Evolutionary conservation across 108 stramenopile species (phyloP), one percentile per base, ranked within the genome.

Genomic region (Schizochytrium sp.): DNA sequence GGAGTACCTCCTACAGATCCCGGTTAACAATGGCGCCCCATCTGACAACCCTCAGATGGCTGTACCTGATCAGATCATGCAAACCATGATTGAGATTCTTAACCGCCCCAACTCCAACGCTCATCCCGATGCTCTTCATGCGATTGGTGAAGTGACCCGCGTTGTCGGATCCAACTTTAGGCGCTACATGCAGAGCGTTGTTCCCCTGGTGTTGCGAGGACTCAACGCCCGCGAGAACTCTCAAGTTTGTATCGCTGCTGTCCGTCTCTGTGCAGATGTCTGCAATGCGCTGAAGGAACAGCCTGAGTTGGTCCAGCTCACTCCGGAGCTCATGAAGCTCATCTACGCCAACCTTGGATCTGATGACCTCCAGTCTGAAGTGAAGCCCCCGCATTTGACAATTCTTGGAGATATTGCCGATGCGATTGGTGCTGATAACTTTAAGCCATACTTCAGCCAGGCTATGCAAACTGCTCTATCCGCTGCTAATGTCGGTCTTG

Each of bases 71-170:
- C 38, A 83, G 76, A 55, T 83, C 53, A 55, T 83, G 47, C 10
- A 83, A 40, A 55, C 53, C 76, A 55, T 83, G 76, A 83, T 83
- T 55, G 50, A n/a, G n/a, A 40, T 83, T 83, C 76, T 83, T 40
- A 49, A 55, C 3, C 76, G 53, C 10, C 47, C 47, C 2, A 40
- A 40, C 5, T 83, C 76, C 45, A 55, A 49, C 53, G 76, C 53
- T 17, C 76, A 83, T 28, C 50, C 76, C 13, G 76, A 83, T 10
- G 47, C 50, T 5, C 53, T 83, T 40, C 28, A 40, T 38, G 53
- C 53, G 13, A 55, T 83, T 10, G 76, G 76, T 10, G 76, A 83
- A 42, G 76, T 83, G 38, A 55, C 76, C n/a, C 76, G 76, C 53
- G 55, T 83, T 53, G 53, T 55, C 8, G 76, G 53, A 5, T 28